Percentiles rank a stretch among this genome's conserved stretches.
phyloP scores from a whole-genome alignment of 768 basidiomycete genomes.

The Trametes cingulata region DNA sequence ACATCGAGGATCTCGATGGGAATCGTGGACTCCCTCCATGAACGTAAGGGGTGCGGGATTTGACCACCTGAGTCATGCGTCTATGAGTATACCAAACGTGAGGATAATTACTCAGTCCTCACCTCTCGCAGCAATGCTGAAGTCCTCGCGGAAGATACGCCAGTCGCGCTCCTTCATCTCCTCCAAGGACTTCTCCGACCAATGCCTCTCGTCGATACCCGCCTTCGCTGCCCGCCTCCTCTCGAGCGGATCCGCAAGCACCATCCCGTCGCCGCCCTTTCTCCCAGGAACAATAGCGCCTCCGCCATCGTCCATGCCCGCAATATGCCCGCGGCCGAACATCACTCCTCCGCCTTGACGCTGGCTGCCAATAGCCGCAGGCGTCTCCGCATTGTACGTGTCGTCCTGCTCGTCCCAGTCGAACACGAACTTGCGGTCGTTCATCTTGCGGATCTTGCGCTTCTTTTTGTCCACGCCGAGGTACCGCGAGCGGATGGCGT shows the following conservation, averaged over 20 bases:
- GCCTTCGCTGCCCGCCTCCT: slow-evolving; percentile 76
- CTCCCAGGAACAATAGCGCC: slow-evolving; percentile 39
- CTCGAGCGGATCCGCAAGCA: slow-evolving; percentile 82
- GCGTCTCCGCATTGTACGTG: slow-evolving; percentile 78
- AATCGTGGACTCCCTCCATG: slow-evolving; percentile 88
- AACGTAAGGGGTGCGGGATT: slow-evolving; percentile 91
- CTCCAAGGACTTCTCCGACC: slow-evolving; percentile 89
- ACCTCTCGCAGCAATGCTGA: slow-evolving; percentile 93
- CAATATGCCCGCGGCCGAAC: slow-evolving; percentile 83
- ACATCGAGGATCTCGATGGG: slow-evolving; percentile 77
- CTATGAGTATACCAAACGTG: not conserved
- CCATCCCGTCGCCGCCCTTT: slow-evolving; percentile 38
- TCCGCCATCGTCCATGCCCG: slow-evolving; percentile 84
- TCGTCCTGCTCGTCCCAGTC: slow-evolving; percentile 99
- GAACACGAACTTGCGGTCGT: slow-evolving; percentile 97
- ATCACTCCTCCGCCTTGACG: slow-evolving; percentile 84
- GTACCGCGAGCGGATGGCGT: slow-evolving; percentile 87
- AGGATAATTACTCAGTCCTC: slow-evolving; percentile 22
- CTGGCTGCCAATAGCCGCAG: slow-evolving; percentile 66
- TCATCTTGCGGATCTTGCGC: slow-evolving; percentile 91
- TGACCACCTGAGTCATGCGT: slow-evolving; percentile 64
- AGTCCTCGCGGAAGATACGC: slow-evolving; percentile 99
- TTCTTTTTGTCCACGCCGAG: slow-evolving; percentile 94
- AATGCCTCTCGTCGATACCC: slow-evolving; percentile 92
- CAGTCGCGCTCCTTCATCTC: slow-evolving; percentile 99